Evolutionary conservation across 805 yeast species (phyloP).

Genomic region (Barnettozyma botsteinii): DNA sequence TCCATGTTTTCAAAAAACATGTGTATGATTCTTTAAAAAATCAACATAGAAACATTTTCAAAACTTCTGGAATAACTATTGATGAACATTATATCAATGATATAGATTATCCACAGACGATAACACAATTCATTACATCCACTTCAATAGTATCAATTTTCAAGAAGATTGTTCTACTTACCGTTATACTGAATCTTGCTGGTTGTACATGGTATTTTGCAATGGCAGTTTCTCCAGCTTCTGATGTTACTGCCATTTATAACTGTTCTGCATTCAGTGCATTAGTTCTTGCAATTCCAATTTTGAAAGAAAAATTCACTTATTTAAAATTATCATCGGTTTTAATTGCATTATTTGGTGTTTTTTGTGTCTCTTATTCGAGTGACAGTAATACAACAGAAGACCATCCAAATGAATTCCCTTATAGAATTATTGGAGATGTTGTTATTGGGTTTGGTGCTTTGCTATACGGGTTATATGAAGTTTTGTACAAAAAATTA

Average conservation of each 20-base stretch:
- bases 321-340: conserved; percentile 64
- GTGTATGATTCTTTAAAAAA: conserved; percentile 34
- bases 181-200: conserved; percentile 61
- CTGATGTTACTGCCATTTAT: conserved; percentile 86
- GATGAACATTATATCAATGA: conserved; percentile 13
- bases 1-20: conserved; percentile 17
- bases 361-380: conserved; percentile 65
- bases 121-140: conserved; percentile 11
- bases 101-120: conserved; percentile 13
- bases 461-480: conserved; percentile 72
- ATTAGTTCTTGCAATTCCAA: conserved; percentile 72
- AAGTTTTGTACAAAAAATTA: conserved; percentile 70
- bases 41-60: conserved; percentile 38
- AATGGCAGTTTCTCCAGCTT: conserved; percentile 71
- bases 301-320: conserved; percentile 60
- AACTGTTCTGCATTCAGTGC: conserved; percentile 90
- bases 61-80: conserved; percentile 25
- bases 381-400: conserved; percentile 25
- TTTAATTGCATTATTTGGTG: conserved; percentile 65
- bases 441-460: conserved; percentile 69
- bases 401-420: conserved; percentile 32
- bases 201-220: conserved; percentile 86
- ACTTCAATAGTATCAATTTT: conserved; percentile 35
- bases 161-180: conserved; percentile 37
- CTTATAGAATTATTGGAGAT: conserved; percentile 64